Percentiles rank a stretch among this genome's conserved stretches.
phyloP scores from a whole-genome alignment of 2,329 filamentous ascomycete genomes.

The Hymenoscyphus fructigenus region DNA sequence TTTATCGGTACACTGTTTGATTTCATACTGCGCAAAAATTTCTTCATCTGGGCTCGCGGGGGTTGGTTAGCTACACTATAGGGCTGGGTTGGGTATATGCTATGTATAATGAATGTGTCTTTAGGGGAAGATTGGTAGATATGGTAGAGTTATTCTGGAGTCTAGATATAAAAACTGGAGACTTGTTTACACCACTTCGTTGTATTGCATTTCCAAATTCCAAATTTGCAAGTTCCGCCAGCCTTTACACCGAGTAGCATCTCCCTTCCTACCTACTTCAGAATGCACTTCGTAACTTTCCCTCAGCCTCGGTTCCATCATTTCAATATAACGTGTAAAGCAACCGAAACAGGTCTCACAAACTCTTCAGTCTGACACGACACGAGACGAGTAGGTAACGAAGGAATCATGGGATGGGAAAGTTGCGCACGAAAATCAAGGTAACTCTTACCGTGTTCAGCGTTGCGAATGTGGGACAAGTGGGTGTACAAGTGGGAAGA shows the following conservation, averaged over 20 bases:
- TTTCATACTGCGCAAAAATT: no score
- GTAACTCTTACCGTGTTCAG: not conserved
- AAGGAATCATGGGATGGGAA: not conserved
- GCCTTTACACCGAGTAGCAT: not conserved
- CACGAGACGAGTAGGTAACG: not conserved
- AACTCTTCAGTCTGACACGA: not conserved
- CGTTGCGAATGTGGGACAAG: not conserved
- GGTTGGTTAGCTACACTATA: not conserved
- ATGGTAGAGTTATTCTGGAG: not conserved
- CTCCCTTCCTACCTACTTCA: not conserved
- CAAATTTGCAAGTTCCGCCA: no score
- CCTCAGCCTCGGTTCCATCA: not conserved
- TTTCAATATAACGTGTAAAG: not conserved
- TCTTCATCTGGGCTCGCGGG: not conserved
- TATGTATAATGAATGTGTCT: not conserved
- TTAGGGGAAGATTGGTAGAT: not conserved
- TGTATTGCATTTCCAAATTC: no score
- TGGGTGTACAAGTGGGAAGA: no score
- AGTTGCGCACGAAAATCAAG: not conserved
- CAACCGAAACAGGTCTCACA: not conserved
- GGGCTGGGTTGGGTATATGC: not conserved
- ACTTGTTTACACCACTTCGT: not conserved
- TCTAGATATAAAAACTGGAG: not conserved
- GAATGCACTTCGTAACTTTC: not conserved
- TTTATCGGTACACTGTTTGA: constrained; percentile 53